Percentiles rank a stretch among this genome's conserved stretches.
Evolutionary conservation across 2,329 filamentous ascomycete species (phyloP).

Genomic region (Aphanocladium album): DNA sequence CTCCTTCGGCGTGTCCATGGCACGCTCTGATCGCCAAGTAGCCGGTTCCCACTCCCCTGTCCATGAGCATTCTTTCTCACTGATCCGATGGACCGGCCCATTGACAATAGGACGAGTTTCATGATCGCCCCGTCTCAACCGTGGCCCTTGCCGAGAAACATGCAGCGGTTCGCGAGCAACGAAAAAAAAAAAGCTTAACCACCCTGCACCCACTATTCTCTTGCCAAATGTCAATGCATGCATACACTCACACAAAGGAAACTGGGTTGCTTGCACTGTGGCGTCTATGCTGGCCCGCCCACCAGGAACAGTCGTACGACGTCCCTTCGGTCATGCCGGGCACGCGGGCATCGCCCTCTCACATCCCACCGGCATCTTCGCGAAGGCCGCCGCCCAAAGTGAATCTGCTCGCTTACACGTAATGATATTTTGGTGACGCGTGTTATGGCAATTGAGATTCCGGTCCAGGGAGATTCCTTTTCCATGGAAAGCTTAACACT

Average conservation of each 20-base stretch:
- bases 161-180: no score
- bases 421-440: neutral
- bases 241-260: no score
- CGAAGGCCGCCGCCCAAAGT: slow-evolving; percentile 3
- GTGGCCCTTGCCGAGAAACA: neutral
- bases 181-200: neutral
- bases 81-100: neutral
- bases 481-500: no score
- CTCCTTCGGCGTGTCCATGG: neutral
- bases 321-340: slow-evolving; percentile 6
- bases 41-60: neutral
- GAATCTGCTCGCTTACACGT: neutral
- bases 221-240: neutral
- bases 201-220: neutral
- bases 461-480: no score
- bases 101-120: neutral
- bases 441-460: neutral
- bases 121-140: neutral
- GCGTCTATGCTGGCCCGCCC: neutral
- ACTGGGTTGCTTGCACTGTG: neutral
- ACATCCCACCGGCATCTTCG: neutral
- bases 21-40: neutral
- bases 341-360: neutral
- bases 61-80: neutral
- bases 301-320: neutral